These are phyloP conservation scores for Planoprotostelium fungivorum DNA, from an alignment of 78 protist species.

Conservation along the genomic window DNA sequence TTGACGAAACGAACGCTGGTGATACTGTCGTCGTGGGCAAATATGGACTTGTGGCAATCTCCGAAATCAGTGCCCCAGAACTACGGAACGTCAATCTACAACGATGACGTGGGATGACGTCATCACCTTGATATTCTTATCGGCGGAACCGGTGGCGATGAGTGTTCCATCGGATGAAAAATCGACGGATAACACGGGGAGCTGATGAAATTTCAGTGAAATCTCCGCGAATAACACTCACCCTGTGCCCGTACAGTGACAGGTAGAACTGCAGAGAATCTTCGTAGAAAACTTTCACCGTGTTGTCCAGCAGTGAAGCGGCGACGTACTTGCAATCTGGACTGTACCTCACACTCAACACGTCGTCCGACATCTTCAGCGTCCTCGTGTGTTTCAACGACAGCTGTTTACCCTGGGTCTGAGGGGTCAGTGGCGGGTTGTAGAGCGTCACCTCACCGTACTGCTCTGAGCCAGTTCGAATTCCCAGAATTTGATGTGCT, in stretches of 20 bases:
- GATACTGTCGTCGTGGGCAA: slow-evolving; percentile 91
- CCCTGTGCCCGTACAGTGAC: slow-evolving; percentile 94
- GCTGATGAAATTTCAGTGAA: slow-evolving; percentile 4
- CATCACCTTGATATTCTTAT: slow-evolving; percentile 94
- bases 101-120: slow-evolving; percentile 3
- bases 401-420: slow-evolving; percentile 13
- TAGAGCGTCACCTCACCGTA: background rate
- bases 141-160: slow-evolving; percentile 89
- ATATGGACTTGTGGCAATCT: slow-evolving; percentile 85
- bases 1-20: slow-evolving; percentile 76
- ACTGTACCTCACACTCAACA: slow-evolving; percentile 44
- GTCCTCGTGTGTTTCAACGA: slow-evolving; percentile 42
- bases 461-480: slow-evolving; percentile 54
- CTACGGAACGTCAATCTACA: no score
- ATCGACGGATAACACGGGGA: slow-evolving; percentile 89
- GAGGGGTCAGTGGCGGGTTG: slow-evolving; percentile 9
- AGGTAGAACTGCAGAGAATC: slow-evolving; percentile 88
- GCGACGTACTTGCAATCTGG: slow-evolving; percentile 71
- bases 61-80: slow-evolving; percentile 93
- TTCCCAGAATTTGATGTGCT: slow-evolving; percentile 88
- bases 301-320: slow-evolving; percentile 83
- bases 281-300: slow-evolving; percentile 78
- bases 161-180: slow-evolving; percentile 77
- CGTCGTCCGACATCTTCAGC: slow-evolving; percentile 77
- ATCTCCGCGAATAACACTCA: background rate